Evolutionary conservation across 2,329 filamentous ascomycete species (phyloP), one percentile per base, ranked within the genome.

Genomic region (Hansfordia pulvinata): DNA sequence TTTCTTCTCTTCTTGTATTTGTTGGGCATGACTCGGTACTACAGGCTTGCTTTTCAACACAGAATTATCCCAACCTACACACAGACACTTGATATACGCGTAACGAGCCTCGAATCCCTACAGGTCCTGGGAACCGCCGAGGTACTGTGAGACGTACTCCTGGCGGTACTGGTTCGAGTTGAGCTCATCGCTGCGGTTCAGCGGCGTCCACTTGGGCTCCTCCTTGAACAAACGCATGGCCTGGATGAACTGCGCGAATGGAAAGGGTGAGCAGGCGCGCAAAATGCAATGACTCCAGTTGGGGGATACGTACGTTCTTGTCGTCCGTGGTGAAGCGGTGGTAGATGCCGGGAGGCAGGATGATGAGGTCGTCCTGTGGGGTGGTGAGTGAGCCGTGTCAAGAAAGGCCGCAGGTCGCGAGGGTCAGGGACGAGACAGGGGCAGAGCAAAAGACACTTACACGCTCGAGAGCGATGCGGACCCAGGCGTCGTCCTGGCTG

Each of bases 201-300:
- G 55, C 10, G 90, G 81, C 19, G 85, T 96, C 90, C 90, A 98
- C 58, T 96, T 94, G 18, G 90, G 90, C 56, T 96, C 86, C 38
- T 96, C 90, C 60, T 96, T 86, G 69, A 96, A 98, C 27, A 98
- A 64, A 30, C 90, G 71, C 83, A 96, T 88, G 10, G 90, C 90
- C 48, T 92, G 82, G 39, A 93, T 83, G 47, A 88, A 94, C 86
- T 94, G 40, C 25, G 25, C 15, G 2, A 23, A 8, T 14, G 7
- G 19, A 16, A 3, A 23, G 14, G 28, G 10, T 18, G 18, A n/a
- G n/a, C n/a, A n/a, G n/a, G n/a, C n/a, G n/a, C n/a, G 15, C 16
- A 21, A n/a, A 17, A 17, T 9, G 9, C 10, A 26, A 22, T 29
- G 19, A 19, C 18, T 15, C 17, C 10, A 7, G 17, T 36, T 23